Evolutionary conservation across 306 rosid species (phyloP).

Genomic region (Trichosanthes cucumerina): DNA sequence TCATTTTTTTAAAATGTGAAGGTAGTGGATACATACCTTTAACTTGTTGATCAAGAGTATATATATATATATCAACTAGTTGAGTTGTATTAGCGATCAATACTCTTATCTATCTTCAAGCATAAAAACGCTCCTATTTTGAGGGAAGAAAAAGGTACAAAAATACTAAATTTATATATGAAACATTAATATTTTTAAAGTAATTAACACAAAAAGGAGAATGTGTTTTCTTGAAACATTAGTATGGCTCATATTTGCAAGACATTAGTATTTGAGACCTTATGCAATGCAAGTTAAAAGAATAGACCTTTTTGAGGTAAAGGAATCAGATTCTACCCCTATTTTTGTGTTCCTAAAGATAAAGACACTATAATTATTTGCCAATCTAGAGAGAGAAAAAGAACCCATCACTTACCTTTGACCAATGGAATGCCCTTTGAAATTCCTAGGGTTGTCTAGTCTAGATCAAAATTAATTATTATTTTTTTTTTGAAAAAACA

Average conservation of each 20-base stretch:
- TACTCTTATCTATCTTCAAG: no score
- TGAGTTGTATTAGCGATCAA: no score
- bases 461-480: not conserved
- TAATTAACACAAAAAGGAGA: not conserved
- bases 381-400: not conserved
- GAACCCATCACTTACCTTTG: conserved; percentile 4
- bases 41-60: no score
- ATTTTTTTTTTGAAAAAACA: not conserved
- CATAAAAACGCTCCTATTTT: no score
- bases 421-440: conserved; percentile 8
- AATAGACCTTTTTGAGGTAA: not conserved
- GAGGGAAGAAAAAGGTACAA: not conserved
- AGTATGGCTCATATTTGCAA: not conserved
- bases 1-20: no score
- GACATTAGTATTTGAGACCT: not conserved
- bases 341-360: conserved; percentile 1
- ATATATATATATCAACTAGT: no score
- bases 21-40: no score
- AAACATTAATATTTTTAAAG: not conserved
- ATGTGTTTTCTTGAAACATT: not conserved
- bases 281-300: not conserved
- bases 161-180: not conserved
- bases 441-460: not conserved
- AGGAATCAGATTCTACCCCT: not conserved
- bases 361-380: conserved; percentile 2